Evolutionary conservation across 1,284 basidiomycete species (phyloP), one percentile per base, ranked within the genome.

Genomic region (Pascua guehoae): DNA sequence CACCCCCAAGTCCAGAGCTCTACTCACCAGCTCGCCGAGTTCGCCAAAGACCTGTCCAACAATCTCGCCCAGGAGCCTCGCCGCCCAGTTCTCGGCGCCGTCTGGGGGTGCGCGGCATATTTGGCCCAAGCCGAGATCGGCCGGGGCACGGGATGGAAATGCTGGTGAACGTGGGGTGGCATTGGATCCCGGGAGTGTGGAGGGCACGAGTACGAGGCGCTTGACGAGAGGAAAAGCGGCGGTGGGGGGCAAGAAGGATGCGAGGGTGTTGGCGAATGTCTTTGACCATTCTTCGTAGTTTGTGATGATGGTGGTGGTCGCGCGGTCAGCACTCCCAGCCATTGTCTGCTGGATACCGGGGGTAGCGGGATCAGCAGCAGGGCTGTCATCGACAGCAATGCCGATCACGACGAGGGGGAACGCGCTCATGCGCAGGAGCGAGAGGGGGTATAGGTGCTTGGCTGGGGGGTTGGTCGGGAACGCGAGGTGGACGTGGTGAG

Each of bases 11-110:
- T 32, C 16, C 24, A 32, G 24, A 32, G 24, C 24, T 32, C 24
- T 32, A 64, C 76, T 50, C 52, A 76, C 77, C 79, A 93, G 74
- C 44, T 84, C 82, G 39, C 89, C 87, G 62, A 95, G 87, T 71
- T 91, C 89, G 39, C 84, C 84, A 37, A 95, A 79, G 47, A 94
- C 85, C 60, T 87, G 85, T 39, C 91, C 91, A 62, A 90, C 90
- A 16, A 94, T 78, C 68, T 91, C 89, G 14, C 89, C 89, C 47
- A 95, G 77, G 36, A 94, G 77, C n/a, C 88, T 89, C 37, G 88
- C 87, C 51, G 94, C 82, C 74, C 91, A 91, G 39, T 49, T 56
- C 15, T 73, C 73, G 0, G 54, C 61, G 0, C 67, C 68, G 5
- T 74, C 68, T 3, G 16, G 1, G 1, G 72, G 70, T 9, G 69